Evolutionary conservation across 2,329 filamentous ascomycete genomes (phyloP), one percentile per base, ranked within the genome.

Genomic region (Exophiala calicioides): DNA sequence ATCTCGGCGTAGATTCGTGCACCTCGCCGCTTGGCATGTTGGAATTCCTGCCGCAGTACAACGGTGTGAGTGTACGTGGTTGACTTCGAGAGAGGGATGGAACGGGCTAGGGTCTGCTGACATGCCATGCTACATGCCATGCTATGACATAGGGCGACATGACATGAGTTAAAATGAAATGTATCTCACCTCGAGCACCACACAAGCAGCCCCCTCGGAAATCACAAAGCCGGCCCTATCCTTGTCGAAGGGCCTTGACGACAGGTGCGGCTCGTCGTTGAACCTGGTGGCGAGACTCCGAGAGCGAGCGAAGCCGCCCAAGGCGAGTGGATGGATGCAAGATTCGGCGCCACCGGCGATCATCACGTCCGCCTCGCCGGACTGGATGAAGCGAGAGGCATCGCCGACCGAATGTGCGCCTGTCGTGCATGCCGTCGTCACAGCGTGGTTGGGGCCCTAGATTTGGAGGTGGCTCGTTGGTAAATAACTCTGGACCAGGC

Each of bases 351-450:
- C 91, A 31, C 93, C 93, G n/a, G 93, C 90, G 6, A 98, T 71
- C 90, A 98, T 97, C 44, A 97, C 85, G 65, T 95, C 80, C 34
- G 91, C 91, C 64, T 97, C 91, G 5, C 90, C 90, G 62, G 84
- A 84, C n/a, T 85, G 81, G 52, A 98, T 91, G 64, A 96, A 88
- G 13, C 91, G 82, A n/a, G 87, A 84, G 4, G 93, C 93, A 65
- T 98, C 93, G 13, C 91, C 93, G 38, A 98, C 84, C 1, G 90
- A 90, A 70, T 98, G 93, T 1, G 91, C 88, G 8, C 93, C 93
- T 0, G 93, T 98, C 1, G 93, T 97, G 66, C 93, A 98, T 47
- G 93, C 93, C 9, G 93, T 98, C 0, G 91, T 95, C 29, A 82
- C 89, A 1, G 91, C 82, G 68, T 96, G 93, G 63, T 95, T 96